These are phyloP conservation scores for Berberis thunbergii DNA, from an alignment of 164 flowering plant species.

Conservation along the genomic window DNA sequence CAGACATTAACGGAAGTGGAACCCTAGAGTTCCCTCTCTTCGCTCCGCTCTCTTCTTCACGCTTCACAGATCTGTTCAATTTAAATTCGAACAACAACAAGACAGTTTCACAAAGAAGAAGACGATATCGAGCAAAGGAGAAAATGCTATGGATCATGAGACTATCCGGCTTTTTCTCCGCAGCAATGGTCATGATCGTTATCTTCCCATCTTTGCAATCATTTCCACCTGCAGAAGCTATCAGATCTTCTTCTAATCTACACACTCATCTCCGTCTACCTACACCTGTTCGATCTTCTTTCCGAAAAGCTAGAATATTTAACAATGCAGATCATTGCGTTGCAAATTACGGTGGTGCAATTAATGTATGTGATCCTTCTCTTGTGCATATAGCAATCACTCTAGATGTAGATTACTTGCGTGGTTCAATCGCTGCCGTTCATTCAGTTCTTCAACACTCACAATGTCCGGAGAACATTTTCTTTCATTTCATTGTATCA, in stretches of 20 bases:
- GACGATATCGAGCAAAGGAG: neutral
- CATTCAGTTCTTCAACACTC: conserved; percentile 74
- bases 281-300: conserved; percentile 20
- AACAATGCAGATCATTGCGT: conserved; percentile 61
- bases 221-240: conserved; percentile 60
- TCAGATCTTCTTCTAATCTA: conserved; percentile 34
- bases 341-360: neutral
- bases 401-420: conserved; percentile 70
- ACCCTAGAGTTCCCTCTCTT: too few relatives aligned
- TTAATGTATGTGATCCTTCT: conserved; percentile 46
- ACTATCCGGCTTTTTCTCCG: conserved; percentile 41
- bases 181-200: conserved; percentile 40
- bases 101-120: too few relatives aligned
- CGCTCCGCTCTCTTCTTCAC: too few relatives aligned
- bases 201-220: conserved; percentile 55
- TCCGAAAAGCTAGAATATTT: conserved; percentile 36
- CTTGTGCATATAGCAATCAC: conserved; percentile 85
- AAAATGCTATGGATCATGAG: conserved; percentile 42
- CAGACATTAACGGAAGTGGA: too few relatives aligned
- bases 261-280: conserved; percentile 23
- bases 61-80: too few relatives aligned
- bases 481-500: conserved; percentile 77
- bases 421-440: conserved; percentile 92
- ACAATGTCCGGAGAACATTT: conserved; percentile 60
- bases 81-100: too few relatives aligned